phyloP scores from a whole-genome alignment of 805 yeast species.

The Candida maltosa region DNA sequence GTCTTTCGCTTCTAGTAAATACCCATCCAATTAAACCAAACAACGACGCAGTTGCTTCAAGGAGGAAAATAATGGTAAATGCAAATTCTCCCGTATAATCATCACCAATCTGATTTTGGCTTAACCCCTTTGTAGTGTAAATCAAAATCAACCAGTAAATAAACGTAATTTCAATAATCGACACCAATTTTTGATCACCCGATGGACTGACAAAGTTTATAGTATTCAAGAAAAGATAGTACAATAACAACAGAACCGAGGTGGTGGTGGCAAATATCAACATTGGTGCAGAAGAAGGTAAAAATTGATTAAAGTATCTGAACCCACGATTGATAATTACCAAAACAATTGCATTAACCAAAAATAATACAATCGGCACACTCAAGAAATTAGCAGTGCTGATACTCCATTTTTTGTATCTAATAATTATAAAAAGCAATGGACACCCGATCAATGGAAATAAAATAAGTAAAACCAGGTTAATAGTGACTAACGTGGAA shows the following conservation, averaged over 20 bases:
- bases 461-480: conserved; percentile 40
- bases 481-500: conserved; percentile 45
- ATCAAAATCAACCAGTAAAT: conserved; percentile 57
- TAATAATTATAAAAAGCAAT: conserved; percentile 46
- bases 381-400: conserved; percentile 30
- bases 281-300: conserved; percentile 37
- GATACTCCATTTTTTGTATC: conserved; percentile 43
- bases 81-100: conserved; percentile 55
- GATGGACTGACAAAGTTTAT: conserved; percentile 30
- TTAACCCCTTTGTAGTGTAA: conserved; percentile 43
- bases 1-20: conserved; percentile 15
- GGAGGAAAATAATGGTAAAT: conserved; percentile 42
- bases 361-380: conserved; percentile 60
- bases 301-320: conserved; percentile 22
- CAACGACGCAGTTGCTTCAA: conserved; percentile 45
- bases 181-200: conserved; percentile 43
- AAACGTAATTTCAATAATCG: conserved; percentile 48
- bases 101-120: conserved; percentile 37
- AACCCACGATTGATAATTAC: conserved; percentile 4
- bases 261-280: conserved; percentile 39
- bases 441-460: conserved; percentile 54
- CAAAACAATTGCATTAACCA: conserved; percentile 33
- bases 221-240: conserved; percentile 53
- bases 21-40: conserved; percentile 53
- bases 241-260: conserved; percentile 48